These are phyloP conservation scores for Ceratorhiza oryzae-sativae DNA, from an alignment of 1,284 basidiomycete genomes.

Conservation along the genomic window DNA sequence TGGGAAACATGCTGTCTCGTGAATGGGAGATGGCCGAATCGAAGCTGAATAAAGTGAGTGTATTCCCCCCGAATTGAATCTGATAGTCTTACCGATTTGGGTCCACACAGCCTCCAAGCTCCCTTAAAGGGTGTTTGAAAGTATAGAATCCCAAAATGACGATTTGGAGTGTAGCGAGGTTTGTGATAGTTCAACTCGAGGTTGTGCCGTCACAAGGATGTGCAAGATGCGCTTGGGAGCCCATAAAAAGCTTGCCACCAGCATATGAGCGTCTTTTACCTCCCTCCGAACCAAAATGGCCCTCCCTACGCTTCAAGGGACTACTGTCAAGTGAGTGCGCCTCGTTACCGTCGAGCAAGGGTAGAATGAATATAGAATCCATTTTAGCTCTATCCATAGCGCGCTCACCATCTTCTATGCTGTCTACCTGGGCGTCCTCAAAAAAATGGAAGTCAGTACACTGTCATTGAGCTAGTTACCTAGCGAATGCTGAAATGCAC, in stretches of 20 bases:
- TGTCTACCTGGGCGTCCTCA: conserved; percentile 14
- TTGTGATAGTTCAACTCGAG: background rate
- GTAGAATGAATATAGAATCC: background rate
- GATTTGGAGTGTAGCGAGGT: background rate
- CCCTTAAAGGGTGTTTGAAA: background rate
- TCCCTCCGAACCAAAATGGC: conserved; percentile 2
- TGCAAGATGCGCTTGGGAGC: background rate
- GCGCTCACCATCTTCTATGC: conserved; percentile 34
- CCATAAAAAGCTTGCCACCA: conserved; percentile 19
- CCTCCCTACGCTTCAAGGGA: conserved; percentile 23
- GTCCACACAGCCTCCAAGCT: background rate
- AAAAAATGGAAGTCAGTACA: conserved; percentile 21
- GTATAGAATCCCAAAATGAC: background rate
- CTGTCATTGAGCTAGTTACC: background rate
- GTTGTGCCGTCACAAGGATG: conserved; percentile 7
- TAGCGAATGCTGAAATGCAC: background rate
- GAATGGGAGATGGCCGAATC: background rate
- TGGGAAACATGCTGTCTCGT: background rate
- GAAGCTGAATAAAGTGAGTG: background rate
- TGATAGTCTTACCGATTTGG: background rate
- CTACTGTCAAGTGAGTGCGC: conserved; percentile 26
- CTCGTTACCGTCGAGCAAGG: background rate
- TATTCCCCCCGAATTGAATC: background rate
- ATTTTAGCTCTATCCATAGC: conserved; percentile 8
- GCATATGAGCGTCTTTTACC: background rate